phyloP scores from a whole-genome alignment of 345 rosid genomes.

The Microthlaspi erraticum region DNA sequence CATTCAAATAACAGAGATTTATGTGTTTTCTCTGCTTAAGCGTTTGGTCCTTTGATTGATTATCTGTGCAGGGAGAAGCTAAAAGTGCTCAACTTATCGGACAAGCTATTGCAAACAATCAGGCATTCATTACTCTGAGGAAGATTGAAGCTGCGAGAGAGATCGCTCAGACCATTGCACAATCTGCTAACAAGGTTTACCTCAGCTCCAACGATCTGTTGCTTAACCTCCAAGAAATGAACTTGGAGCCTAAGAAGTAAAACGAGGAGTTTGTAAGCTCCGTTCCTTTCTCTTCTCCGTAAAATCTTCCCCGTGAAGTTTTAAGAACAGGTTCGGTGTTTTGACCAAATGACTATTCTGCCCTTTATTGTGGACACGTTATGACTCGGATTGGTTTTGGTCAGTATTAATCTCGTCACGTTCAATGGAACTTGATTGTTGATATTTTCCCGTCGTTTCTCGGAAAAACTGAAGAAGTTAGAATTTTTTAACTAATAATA shows the following conservation, averaged over 20 bases:
- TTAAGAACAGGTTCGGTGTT: constrained; percentile 7
- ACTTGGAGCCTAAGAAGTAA: constrained; percentile 60
- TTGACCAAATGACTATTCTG: constrained; percentile 18
- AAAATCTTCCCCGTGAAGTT: background rate
- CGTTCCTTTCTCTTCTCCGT: constrained; percentile 4
- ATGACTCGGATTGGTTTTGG: constrained; percentile 15
- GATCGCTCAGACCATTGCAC: constrained; percentile 77
- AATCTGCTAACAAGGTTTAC: constrained; percentile 76
- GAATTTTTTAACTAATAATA: background rate
- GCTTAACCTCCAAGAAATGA: constrained; percentile 82
- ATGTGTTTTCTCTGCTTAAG: background rate
- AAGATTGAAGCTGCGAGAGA: constrained; percentile 96
- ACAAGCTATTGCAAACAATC: constrained; percentile 89
- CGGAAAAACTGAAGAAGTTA: constrained; percentile 4
- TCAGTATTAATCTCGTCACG: constrained; percentile 14
- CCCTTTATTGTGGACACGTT: constrained; percentile 5
- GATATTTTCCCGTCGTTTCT: constrained; percentile 25
- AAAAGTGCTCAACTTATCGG: constrained; percentile 94
- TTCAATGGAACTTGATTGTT: constrained; percentile 20
- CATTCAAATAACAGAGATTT: background rate
- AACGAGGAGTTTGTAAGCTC: constrained; percentile 22
- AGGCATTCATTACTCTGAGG: constrained; percentile 89
- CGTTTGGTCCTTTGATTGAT: background rate
- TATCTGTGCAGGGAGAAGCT: constrained; percentile 75
- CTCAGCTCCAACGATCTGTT: constrained; percentile 74